Evolutionary conservation across 176 grass and related monocot genomes (phyloP), one percentile per base, ranked within the genome.

Genomic region (Oryza meridionalis): DNA sequence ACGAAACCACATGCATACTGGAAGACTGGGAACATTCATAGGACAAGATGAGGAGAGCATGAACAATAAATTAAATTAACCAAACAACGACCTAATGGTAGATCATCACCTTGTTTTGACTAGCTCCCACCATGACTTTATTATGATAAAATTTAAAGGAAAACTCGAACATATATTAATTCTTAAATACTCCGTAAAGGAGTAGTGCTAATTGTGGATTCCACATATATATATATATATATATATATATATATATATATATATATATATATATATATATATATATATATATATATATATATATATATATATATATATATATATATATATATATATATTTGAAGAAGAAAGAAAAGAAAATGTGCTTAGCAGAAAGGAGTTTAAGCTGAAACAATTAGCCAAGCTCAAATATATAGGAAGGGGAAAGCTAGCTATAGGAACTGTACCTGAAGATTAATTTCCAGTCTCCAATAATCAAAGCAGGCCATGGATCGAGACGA

Each of bases 401-500:
- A 53, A 75, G 4, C 58, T 33, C 7, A 47, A 31, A 37, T 31
- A 31, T 0, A 31, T 1, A 4, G n/a, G 50, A 65, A 73, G 50
- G n/a, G 70, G 46, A 45, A 62, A 27, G 7, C 43, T 35, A 45
- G 29, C 29, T 31, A 27, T 27, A 31, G 42, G 42, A 64, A 64
- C 14, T 2, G 58, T 24, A 62, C 58, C 58, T 62, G 58, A 9
- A 59, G 55, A 59, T 59, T 43, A 43, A 43, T 43, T 59, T 19
- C 55, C 1, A 2, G 58, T 62, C n/a, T 62, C 58, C 58, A 24
- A 62, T 62, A 24, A 62, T 62, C 22, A 11, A 11, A 62, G 58
- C n/a, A 22, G n/a, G n/a, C n/a, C 58, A 11, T 62, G 7, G 37
- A 27, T 27, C 77, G 44, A 73, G 68, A 73, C 7, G 63, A 92